Percentiles rank a stretch among this genome's conserved stretches.
These are phyloP conservation scores for Neonectria ditissima DNA, from an alignment of 2,329 filamentous ascomycete species.

Conservation along the genomic window DNA sequence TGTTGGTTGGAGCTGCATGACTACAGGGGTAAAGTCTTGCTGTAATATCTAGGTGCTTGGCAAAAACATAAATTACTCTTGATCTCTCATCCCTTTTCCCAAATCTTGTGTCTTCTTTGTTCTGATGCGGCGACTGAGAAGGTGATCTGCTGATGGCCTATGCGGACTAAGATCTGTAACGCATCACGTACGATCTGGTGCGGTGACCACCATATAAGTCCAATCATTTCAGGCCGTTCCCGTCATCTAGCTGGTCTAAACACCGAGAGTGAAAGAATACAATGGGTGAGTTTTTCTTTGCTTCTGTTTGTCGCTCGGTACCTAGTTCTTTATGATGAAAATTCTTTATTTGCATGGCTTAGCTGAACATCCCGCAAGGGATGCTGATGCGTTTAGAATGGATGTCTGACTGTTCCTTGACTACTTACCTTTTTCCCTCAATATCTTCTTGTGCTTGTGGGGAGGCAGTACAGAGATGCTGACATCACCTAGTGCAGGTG, in stretches of 20 bases:
- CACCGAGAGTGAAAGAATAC: too few relatives aligned
- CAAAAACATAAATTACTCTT: conserved; percentile 33
- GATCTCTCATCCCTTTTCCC: conserved; percentile 1
- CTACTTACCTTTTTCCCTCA: not conserved
- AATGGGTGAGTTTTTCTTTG: conserved; percentile 23
- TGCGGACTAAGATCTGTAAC: not conserved
- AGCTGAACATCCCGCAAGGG: conserved; percentile 46
- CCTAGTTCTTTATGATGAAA: conserved; percentile 44
- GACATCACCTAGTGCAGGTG: conserved; percentile 21
- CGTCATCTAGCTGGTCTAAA: too few relatives aligned
- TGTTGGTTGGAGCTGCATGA: conserved; percentile 23
- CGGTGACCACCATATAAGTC: not conserved
- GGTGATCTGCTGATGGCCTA: not conserved
- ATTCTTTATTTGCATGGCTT: conserved; percentile 49
- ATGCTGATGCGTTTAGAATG: conserved; percentile 46
- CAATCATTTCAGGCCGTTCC: not conserved
- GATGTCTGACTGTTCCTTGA: conserved; percentile 42
- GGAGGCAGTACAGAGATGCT: not conserved
- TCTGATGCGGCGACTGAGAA: not conserved
- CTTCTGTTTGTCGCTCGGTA: not conserved
- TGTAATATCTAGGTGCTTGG: conserved; percentile 23
- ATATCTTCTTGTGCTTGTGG: not conserved
- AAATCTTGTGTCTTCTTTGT: not conserved
- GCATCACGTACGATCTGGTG: not conserved
- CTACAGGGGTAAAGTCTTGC: conserved; percentile 12